A percentile compares a stretch with the other conserved stretches of the same genome.
Conservation (phyloP, 495 filamentous ascomycete species). For the Durotheca rogersii region DNA sequence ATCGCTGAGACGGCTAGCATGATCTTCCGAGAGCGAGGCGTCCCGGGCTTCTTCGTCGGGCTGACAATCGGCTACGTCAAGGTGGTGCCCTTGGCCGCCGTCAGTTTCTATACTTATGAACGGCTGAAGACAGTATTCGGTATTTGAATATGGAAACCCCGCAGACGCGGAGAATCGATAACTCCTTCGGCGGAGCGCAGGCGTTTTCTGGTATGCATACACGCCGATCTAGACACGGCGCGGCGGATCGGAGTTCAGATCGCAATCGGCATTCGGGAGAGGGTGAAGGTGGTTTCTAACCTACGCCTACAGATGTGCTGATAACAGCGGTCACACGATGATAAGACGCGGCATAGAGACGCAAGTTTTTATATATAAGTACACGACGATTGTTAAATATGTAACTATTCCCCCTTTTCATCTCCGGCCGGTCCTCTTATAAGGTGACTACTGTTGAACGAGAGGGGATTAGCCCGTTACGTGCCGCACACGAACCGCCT, state of each 20-base stretch:
- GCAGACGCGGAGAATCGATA: slow-evolving; percentile 1
- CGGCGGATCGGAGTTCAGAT: slow-evolving; percentile 7
- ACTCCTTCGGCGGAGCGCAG: slow-evolving; percentile 23
- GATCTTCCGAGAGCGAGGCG: slow-evolving; percentile 74
- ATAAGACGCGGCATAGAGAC: slow-evolving; percentile 12
- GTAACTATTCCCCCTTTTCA: background rate
- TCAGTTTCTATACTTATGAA: slow-evolving; percentile 77
- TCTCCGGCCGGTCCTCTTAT: too few relatives aligned
- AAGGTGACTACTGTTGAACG: too few relatives aligned
- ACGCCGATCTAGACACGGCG: slow-evolving; percentile 18
- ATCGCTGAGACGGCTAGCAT: slow-evolving; percentile 74
- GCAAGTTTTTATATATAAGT: background rate
- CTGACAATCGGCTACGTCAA: slow-evolving; percentile 94
- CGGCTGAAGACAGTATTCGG: slow-evolving; percentile 71
- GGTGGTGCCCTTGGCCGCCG: slow-evolving; percentile 86
- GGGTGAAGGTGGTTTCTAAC: too few relatives aligned
- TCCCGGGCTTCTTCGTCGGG: slow-evolving; percentile 87
- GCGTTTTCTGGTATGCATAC: slow-evolving; percentile 28
- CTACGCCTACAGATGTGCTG: too few relatives aligned
- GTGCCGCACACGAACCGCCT: too few relatives aligned
- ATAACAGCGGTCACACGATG: too few relatives aligned
- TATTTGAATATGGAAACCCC: slow-evolving; percentile 54
- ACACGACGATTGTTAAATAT: too few relatives aligned
- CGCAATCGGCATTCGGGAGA: slow-evolving; percentile 2
- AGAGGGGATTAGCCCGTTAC: too few relatives aligned